Evolutionary conservation across 768 basidiomycete species (phyloP), one percentile per base, ranked within the genome.

Genomic region (Saitozyma podzolica): DNA sequence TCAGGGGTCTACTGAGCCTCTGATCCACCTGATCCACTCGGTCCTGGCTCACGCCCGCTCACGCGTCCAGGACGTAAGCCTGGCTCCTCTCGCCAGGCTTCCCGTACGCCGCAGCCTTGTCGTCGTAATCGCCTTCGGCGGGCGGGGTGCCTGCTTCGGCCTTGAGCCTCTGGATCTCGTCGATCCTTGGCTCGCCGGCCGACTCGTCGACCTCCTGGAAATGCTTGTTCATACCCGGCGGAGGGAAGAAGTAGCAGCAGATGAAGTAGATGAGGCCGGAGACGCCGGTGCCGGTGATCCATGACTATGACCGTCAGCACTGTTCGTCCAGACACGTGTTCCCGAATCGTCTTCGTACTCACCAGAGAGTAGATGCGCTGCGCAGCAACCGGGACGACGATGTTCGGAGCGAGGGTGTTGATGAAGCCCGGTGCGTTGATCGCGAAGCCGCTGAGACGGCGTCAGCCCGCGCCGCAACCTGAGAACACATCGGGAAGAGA

Each of bases 391-490:
- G 88, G 86, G 0, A 91, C 89, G 0, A 73, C 77, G 45, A 73
- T 58, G 29, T 45, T 59, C 9, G 67, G 62, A 16, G 49, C 71
- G 84, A 87, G 87, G 16, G 88, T 87, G 56, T 89, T 88, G 10
- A 86, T 87, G 65, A 92, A 92, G 8, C 89, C 90, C 45, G 89
- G 86, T 13, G 89, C 86, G 75, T 92, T 92, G 77, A 91, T 88
- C 9, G 89, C 82, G 65, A 92, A 89, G 16, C 91, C 89, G 42
- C 86, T 73, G 58, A 17, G 43, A 29, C 9, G 17, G 48, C 41
- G 50, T 43, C 51, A 43, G 16, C 19, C 42, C 29, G 29, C 29
- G 29, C 29, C 29, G 29, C 29, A 5, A 29, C 29, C 5, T 29
- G 29, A 5, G 29, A 29, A 29, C 29, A 29, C 29, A 29, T 29